These are phyloP conservation scores for Wallacemonas sp. DNA, from an alignment of 208 protist genomes.

Conservation along the genomic window DNA sequence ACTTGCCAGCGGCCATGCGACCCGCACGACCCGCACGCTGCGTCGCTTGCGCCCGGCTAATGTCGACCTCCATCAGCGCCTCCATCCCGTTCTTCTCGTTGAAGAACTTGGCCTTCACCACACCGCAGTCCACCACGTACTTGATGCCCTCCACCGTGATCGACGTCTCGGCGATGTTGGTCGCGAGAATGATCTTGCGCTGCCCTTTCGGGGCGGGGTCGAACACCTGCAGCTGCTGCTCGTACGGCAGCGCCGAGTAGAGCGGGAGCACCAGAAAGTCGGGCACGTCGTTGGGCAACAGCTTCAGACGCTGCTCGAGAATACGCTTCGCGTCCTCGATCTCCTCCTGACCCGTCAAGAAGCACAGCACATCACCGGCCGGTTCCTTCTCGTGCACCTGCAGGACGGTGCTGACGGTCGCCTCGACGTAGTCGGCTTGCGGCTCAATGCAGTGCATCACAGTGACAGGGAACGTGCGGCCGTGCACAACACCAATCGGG, in stretches of 20 bases:
- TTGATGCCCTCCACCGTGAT: slow-evolving; percentile 99
- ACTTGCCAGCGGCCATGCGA: slow-evolving; percentile 96
- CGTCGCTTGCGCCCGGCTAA: slow-evolving; percentile 92
- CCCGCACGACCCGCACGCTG: slow-evolving; percentile 98
- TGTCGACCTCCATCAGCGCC: slow-evolving; percentile 92
- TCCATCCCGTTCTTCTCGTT: slow-evolving; percentile 98
- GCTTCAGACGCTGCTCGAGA: slow-evolving; percentile 74
- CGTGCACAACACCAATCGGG: slow-evolving; percentile 90
- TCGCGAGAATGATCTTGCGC: slow-evolving; percentile 97
- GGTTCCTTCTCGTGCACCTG: slow-evolving; percentile 97
- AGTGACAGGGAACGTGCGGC: slow-evolving; percentile 90
- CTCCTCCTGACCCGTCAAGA: slow-evolving; percentile 98
- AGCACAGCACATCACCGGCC: slow-evolving; percentile 98
- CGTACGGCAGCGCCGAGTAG: slow-evolving; percentile 97
- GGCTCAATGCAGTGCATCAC: slow-evolving; percentile 94
- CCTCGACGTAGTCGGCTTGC: slow-evolving; percentile 97
- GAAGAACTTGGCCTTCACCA: slow-evolving; percentile 97
- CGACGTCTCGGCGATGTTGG: slow-evolving; percentile 99
- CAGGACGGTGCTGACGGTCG: slow-evolving; percentile 96
- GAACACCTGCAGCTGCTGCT: slow-evolving; percentile 96
- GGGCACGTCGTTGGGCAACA: slow-evolving; percentile 58
- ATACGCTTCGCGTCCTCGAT: slow-evolving; percentile 89
- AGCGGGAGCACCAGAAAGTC: slow-evolving; percentile 80
- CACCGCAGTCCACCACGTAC: slow-evolving; percentile 98
- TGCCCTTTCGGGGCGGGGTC: slow-evolving; percentile 85